phyloP scores from a whole-genome alignment of 345 rosid species.

The Syzygium aromaticum region DNA sequence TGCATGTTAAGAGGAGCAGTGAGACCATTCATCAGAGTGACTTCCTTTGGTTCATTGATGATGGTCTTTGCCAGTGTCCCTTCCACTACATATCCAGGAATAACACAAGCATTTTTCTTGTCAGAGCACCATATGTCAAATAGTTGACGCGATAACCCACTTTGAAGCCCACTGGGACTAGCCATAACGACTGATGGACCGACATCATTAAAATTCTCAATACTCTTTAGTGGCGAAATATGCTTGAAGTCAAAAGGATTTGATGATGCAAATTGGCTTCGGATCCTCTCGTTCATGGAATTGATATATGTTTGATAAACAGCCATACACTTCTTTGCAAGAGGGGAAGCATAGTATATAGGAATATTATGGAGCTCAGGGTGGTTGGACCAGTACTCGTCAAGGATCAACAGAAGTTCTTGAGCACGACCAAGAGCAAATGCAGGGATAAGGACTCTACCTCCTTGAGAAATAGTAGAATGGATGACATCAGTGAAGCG shows the following conservation, averaged over 20 bases:
- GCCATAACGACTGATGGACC: conserved; percentile 99
- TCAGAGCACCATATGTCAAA: conserved; percentile 93
- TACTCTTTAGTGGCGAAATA: conserved; percentile 71
- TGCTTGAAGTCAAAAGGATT: conserved; percentile 94
- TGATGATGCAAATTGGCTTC: conserved; percentile 83
- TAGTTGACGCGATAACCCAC: conserved; percentile 84
- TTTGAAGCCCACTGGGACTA: conserved; percentile 85
- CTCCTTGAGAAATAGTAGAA: conserved; percentile 78
- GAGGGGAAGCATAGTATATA: conserved; percentile 90
- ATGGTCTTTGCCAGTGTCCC: conserved; percentile 80
- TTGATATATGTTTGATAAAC: conserved; percentile 94
- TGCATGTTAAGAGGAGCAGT: conserved; percentile 80
- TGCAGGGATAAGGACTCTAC: conserved; percentile 83
- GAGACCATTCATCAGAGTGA: conserved; percentile 90
- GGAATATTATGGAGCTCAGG: conserved; percentile 87
- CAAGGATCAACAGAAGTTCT: conserved; percentile 74
- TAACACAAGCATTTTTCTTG: conserved; percentile 77
- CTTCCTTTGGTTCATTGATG: conserved; percentile 87
- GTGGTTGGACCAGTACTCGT: conserved; percentile 87
- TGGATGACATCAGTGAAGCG: conserved; percentile 93
- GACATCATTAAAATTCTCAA: conserved; percentile 73
- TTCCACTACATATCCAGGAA: conserved; percentile 85
- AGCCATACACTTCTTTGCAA: conserved; percentile 92
- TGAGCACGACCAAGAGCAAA: conserved; percentile 86
- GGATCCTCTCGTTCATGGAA: conserved; percentile 92